These are phyloP conservation scores for Knoxia roxburghii DNA, from an alignment of 257 asterid species.

Conservation along the genomic window DNA sequence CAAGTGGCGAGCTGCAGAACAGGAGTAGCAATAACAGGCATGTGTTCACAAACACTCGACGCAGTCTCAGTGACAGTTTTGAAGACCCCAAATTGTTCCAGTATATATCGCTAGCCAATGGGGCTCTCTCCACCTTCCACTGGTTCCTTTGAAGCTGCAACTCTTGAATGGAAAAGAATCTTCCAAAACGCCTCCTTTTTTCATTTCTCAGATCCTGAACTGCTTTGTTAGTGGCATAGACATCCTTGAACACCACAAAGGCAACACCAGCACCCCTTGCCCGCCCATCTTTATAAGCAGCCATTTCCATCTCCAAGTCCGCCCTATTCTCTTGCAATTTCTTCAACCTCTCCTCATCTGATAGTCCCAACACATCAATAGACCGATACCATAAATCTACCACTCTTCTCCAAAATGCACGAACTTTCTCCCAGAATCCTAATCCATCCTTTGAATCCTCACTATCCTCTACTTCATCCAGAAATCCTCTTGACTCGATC, in stretches of 20 bases:
- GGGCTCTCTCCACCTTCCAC: conserved; percentile 98
- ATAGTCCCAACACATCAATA: conserved; percentile 63
- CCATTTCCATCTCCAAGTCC: conserved; percentile 98
- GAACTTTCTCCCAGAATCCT: conserved; percentile 41
- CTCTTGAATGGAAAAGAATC: conserved; percentile 81
- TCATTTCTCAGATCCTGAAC: conserved; percentile 84
- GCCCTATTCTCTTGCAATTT: conserved; percentile 92
- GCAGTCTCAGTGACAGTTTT: conserved; percentile 63
- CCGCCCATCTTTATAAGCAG: conserved; percentile 90
- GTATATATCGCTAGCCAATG: conserved; percentile 89
- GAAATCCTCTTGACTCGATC: conserved; percentile 61
- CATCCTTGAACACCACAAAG: conserved; percentile 93
- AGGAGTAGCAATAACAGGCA: conserved; percentile 73
- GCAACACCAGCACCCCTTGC: conserved; percentile 98
- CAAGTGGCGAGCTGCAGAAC: conserved; percentile 98
- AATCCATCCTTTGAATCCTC: conserved; percentile 29
- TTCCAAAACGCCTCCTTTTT: conserved; percentile 74
- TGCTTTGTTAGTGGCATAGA: conserved; percentile 82
- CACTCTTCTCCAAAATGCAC: conserved; percentile 42
- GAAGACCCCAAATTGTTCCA: conserved; percentile 98
- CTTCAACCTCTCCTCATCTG: conserved; percentile 87
- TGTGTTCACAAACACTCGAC: conserved; percentile 74
- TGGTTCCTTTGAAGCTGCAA: conserved; percentile 89
- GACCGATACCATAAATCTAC: conserved; percentile 59
- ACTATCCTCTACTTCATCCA: conserved; percentile 41